Evolutionary conservation across 352 stramenopile species (phyloP), one percentile per base, ranked within the genome.

Genomic region (Phytophthora cryptogea): DNA sequence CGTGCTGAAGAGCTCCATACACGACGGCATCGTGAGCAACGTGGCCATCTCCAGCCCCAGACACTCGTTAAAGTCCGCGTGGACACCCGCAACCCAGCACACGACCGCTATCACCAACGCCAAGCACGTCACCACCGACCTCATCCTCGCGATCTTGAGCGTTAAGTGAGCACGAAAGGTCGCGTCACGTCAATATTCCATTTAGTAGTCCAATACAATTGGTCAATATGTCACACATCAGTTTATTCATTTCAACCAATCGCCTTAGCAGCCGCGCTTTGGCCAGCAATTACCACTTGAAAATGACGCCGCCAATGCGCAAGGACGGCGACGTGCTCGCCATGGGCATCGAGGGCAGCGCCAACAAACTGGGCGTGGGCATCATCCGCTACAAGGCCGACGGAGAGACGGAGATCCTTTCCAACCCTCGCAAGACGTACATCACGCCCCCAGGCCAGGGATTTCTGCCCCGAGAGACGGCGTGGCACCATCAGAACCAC

Each of bases 361-460:
- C 97, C 36, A 99, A 99, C 83, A 99, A 99, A 72, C 81, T 99
- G 7, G 96, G 87, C 10, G 84, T 95, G n/a, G 84, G 85, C 26
- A 89, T 95, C 56, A 88, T 95, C 58, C 68, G 81, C 53, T 92
- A 90, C 57, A 68, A 74, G 47, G 48, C 63, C 7, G 74, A 91
- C 52, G 84, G 79, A 35, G 83, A 90, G 72, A 97, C 79, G 44
- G 87, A 89, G 44, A 99, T 99, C 59, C 76, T 99, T 40, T 92
- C 97, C 17, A 99, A 99, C 78, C 96, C 97, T 51, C 82, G 98
- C 49, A 99, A 99, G 82, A 99, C 98, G 43, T 99, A 98, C 78
- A 97, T 99, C 54, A 97, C 97, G 45, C 97, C 97, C 3, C 86
- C 96, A 1, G 97, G 98, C 17, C 86, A 98, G 48, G 98, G 98